These are phyloP conservation scores for Sextonia rubra DNA, from an alignment of 164 flowering plant genomes.

Conservation along the genomic window DNA sequence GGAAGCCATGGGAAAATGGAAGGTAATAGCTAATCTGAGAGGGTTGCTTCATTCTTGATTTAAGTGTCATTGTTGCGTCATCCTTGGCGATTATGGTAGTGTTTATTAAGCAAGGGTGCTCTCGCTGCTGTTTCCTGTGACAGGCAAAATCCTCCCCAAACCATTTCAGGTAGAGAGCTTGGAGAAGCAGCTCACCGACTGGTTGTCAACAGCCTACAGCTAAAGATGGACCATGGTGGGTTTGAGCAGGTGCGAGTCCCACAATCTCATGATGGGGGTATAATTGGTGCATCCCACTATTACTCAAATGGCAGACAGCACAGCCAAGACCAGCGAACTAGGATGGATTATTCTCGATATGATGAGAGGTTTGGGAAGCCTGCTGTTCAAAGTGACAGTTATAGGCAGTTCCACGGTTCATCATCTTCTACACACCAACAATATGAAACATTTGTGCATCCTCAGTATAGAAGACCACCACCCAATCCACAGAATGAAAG, in stretches of 20 bases:
- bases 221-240: constrained; percentile 30
- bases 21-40: constrained; percentile 21
- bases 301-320: constrained; percentile 23
- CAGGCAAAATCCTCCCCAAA: constrained; percentile 54
- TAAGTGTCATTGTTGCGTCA: too few species aligned
- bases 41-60: not conserved
- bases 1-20: constrained; percentile 51
- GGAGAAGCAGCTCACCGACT: constrained; percentile 90
- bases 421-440: not conserved
- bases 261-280: constrained; percentile 22
- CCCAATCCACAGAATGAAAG: constrained; percentile 7
- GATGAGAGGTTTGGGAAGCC: constrained; percentile 7
- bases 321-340: constrained; percentile 17
- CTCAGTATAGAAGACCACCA: constrained; percentile 8
- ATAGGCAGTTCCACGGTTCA: constrained; percentile 22
- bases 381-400: constrained; percentile 14
- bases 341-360: constrained; percentile 19
- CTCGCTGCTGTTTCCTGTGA: not conserved
- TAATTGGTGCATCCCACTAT: constrained; percentile 16
- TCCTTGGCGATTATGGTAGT: not conserved
- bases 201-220: constrained; percentile 65
- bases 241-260: constrained; percentile 22
- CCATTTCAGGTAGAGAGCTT: constrained; percentile 65
- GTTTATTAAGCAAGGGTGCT: not conserved
- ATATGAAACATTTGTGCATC: constrained; percentile 14